Conservation (phyloP, 2,329 filamentous ascomycete species). For the Pseudocercospora ulei region DNA sequence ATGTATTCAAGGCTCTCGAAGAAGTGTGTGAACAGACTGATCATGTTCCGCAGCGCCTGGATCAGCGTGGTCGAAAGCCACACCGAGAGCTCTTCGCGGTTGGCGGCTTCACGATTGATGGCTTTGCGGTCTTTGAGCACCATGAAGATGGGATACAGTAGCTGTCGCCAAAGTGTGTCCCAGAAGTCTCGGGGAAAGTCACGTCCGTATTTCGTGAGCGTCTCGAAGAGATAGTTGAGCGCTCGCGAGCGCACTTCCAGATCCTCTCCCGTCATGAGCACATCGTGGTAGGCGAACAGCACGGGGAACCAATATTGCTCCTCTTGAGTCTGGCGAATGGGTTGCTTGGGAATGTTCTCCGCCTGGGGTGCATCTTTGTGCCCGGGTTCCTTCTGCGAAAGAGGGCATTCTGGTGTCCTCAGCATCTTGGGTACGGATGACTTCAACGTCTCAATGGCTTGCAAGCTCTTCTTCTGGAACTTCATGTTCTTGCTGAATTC, state of each 20-base stretch:
- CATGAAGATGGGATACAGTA: constrained; percentile 97
- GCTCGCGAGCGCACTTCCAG: constrained; percentile 83
- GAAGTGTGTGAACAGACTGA: constrained; percentile 96
- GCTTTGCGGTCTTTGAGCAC: constrained; percentile 81
- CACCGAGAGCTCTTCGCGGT: constrained; percentile 92
- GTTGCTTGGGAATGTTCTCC: constrained; percentile 50
- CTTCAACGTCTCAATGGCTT: constrained; percentile 90
- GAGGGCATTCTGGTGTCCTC: constrained; percentile 84
- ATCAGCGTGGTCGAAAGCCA: constrained; percentile 99
- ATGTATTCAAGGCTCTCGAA: constrained; percentile 95
- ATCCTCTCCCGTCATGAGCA: constrained; percentile 97
- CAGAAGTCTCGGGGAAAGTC: constrained; percentile 92
- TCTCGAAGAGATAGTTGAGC: constrained; percentile 93
- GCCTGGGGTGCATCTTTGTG: constrained; percentile 41
- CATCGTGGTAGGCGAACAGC: constrained; percentile 95
- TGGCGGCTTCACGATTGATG: constrained; percentile 89
- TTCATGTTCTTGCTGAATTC: constrained; percentile 98
- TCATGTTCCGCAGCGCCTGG: constrained; percentile 94
- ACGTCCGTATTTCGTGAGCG: constrained; percentile 77
- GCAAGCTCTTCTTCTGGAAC: constrained; percentile 96
- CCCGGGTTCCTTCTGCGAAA: constrained; percentile 55
- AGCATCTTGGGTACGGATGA: constrained; percentile 91
- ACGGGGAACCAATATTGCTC: constrained; percentile 99
- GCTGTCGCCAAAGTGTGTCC: constrained; percentile 95
- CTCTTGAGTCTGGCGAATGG: constrained; percentile 75